A percentile compares a stretch with the other conserved stretches of the same genome.
These are phyloP conservation scores for Tolypocladium pustulatum DNA, from an alignment of 2,329 filamentous ascomycete genomes.

Conservation along the genomic window DNA sequence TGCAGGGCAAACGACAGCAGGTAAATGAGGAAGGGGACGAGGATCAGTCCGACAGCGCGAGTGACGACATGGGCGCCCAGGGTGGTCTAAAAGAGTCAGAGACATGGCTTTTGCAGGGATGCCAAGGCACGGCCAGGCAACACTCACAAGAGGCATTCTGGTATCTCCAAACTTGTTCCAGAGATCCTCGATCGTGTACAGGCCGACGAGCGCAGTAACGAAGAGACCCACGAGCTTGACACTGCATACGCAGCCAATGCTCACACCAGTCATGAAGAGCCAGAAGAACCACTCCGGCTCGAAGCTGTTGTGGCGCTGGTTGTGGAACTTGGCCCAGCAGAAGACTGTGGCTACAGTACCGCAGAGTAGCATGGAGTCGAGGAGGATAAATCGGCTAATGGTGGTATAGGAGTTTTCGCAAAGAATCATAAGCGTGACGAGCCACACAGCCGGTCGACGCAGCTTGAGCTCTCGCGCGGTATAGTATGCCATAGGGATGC, in stretches of 20 bases:
- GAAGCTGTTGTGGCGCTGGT: constrained; percentile 75
- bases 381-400: constrained; percentile 93
- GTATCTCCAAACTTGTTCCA: constrained; percentile 97
- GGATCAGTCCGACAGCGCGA: constrained; percentile 75
- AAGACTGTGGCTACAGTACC: constrained; percentile 97
- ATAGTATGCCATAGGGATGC: constrained; percentile 88
- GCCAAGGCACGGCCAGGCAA: not conserved
- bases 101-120: not conserved
- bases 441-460: constrained; percentile 79
- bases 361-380: constrained; percentile 97
- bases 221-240: constrained; percentile 98
- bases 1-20: constrained; percentile 92
- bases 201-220: constrained; percentile 83
- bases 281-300: constrained; percentile 88
- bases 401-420: constrained; percentile 99
- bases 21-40: constrained; percentile 85
- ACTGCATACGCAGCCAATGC: constrained; percentile 95
- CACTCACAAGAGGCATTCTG: constrained; percentile 71
- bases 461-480: constrained; percentile 88
- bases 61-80: constrained; percentile 70
- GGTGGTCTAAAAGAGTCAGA: constrained; percentile 28
- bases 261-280: constrained; percentile 87
- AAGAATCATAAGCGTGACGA: constrained; percentile 91
- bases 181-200: constrained; percentile 93
- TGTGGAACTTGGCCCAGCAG: constrained; percentile 96